phyloP scores from a whole-genome alignment of 2,329 filamentous ascomycete species.

The Fusarium nygamai region DNA sequence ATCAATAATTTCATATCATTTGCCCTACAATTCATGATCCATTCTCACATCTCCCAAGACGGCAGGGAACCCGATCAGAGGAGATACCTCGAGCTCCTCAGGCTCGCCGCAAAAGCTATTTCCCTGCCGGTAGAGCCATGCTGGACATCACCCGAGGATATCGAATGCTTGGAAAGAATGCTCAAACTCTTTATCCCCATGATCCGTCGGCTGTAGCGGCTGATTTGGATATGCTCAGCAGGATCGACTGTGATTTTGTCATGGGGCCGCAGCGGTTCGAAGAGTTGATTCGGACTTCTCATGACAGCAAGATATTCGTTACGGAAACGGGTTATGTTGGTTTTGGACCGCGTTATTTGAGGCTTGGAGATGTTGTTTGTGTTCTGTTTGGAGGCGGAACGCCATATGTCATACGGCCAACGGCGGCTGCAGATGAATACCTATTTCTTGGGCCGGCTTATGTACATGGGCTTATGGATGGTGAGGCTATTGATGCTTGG shows the following conservation, averaged over 20 bases:
- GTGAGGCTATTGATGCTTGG: neutral
- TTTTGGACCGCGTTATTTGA: neutral
- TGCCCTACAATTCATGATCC: accelerated
- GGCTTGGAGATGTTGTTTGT: neutral
- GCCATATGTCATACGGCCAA: neutral
- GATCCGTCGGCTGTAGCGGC: neutral
- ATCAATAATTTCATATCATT: neutral
- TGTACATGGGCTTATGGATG: neutral
- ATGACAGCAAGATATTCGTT: neutral
- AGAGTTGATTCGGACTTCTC: accelerated
- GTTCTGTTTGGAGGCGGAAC: neutral
- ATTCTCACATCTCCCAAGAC: accelerated
- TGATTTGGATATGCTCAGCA: neutral
- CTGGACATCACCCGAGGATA: neutral
- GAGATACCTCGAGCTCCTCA: neutral
- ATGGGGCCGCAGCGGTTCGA: too few relatives aligned
- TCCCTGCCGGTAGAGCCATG: accelerated
- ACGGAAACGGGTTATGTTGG: neutral
- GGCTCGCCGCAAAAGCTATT: neutral
- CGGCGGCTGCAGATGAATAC: accelerated
- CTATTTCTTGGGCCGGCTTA: neutral
- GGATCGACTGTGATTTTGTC: neutral
- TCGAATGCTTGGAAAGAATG: neutral
- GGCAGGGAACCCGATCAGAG: neutral
- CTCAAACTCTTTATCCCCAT: neutral